These are phyloP conservation scores for Eucalyptus pumila DNA, from an alignment of 345 rosid genomes.

Conservation along the genomic window DNA sequence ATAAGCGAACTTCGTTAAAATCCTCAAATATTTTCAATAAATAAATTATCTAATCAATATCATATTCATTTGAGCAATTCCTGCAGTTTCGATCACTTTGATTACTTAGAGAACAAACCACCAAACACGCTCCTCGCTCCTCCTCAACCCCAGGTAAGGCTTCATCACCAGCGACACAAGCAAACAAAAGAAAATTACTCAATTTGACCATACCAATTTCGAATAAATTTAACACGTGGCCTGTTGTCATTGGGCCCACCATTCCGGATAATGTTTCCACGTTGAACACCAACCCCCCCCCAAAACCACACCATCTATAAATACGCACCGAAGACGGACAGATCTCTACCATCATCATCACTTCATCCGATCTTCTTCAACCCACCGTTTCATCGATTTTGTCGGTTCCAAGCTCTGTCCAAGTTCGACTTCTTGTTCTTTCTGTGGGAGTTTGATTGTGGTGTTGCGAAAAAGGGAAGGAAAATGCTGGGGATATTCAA, in stretches of 20 bases:
- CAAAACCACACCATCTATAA: neutral
- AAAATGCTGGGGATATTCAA: slow-evolving; percentile 64
- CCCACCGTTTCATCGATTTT: neutral
- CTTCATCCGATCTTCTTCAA: neutral
- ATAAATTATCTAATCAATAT: rapidly evolving
- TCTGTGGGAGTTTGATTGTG: neutral
- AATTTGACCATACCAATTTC: neutral
- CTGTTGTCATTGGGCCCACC: neutral
- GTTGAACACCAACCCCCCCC: neutral
- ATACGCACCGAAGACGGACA: neutral
- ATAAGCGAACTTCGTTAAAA: too few relatives aligned
- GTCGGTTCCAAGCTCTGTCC: neutral
- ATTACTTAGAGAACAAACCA: too few relatives aligned
- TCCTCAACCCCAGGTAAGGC: neutral
- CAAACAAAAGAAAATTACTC: too few relatives aligned
- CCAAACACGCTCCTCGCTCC: too few relatives aligned
- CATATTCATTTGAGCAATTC: too few relatives aligned
- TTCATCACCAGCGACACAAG: neutral
- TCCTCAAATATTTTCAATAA: too few relatives aligned
- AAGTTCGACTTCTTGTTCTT: neutral
- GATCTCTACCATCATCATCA: neutral
- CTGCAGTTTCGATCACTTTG: too few relatives aligned
- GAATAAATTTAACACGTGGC: slow-evolving; percentile 7
- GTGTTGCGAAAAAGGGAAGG: neutral
- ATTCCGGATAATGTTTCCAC: neutral